Evolutionary conservation across 1,284 basidiomycete genomes (phyloP), one percentile per base, ranked within the genome.

Genomic region (Austropuccinia psidii): DNA sequence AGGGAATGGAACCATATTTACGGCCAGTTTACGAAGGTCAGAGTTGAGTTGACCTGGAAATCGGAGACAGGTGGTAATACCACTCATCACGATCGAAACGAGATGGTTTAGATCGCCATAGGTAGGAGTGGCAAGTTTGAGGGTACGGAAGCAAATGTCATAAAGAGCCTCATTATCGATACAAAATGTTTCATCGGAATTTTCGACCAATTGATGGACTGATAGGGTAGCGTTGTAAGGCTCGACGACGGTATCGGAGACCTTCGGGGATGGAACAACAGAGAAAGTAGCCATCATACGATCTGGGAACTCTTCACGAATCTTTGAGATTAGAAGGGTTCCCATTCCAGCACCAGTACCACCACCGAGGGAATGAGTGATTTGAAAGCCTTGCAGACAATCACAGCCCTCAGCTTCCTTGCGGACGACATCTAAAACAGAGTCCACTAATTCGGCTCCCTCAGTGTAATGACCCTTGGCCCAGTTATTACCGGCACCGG

Each of bases 151-250:
- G 74, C 88, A 87, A 77, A 96, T 93, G 76, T 94, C 88, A 80
- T 94, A 91, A 84, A 96, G 82, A 4, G 93, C 93, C 82, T 97
- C 93, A 81, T 98, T 98, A 82, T 97, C 90, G 68, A 96, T 87
- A 81, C 90, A 91, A 78, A 95, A 87, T 4, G 91, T 90, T 75
- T 95, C 83, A 82, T 97, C 94, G 72, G 89, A 88, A 81, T 90
- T 90, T 78, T 97, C 93, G 17, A 95, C 86, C 24, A 97, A 86
- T 82, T 95, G 93, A 82, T 97, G 90, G 61, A 92, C 84, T 1
- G 93, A 92, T 15, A 98, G 86, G 62, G 93, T 85, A 2, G 92
- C 88, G 80, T 97, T 97, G 82, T 97, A 96, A 0, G 90, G 90
- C 83, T 97, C 94, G 43, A 97, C 92, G 69, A 97, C 88, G 0